A percentile compares a stretch with the other conserved stretches of the same genome.
Evolutionary conservation across 2,329 filamentous ascomycete genomes (phyloP).

Genomic region (Elsinoe fawcettii): DNA sequence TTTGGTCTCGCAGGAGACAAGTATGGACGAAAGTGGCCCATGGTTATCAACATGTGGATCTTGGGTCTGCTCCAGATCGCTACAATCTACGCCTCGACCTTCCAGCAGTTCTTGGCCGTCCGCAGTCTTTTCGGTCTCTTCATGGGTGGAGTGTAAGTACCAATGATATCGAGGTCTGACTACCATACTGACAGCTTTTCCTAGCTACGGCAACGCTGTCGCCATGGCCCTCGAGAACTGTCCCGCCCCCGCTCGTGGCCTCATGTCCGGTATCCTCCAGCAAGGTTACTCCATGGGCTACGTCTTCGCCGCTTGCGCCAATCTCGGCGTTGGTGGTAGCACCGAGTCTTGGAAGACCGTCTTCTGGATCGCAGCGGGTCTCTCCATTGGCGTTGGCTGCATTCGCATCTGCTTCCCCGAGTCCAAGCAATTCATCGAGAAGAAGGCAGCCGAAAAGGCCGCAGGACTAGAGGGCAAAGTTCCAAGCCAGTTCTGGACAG

Average conservation of each 20-base stretch:
- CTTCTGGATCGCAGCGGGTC: constrained; percentile 63
- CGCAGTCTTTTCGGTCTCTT: constrained; percentile 66
- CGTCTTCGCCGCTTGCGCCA: constrained; percentile 67
- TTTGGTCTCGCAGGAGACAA: constrained; percentile 74
- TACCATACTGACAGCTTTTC: background rate
- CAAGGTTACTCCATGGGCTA: constrained; percentile 78
- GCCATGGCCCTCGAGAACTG: constrained; percentile 72
- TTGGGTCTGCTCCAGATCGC: constrained; percentile 64
- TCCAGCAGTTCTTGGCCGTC: constrained; percentile 66
- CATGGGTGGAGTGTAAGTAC: constrained; percentile 60
- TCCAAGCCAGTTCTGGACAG: constrained; percentile 54
- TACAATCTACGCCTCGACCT: constrained; percentile 68
- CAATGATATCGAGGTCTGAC: background rate
- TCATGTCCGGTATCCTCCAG: constrained; percentile 76
- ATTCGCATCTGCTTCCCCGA: constrained; percentile 64
- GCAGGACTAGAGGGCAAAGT: constrained; percentile 44
- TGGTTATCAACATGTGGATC: constrained; percentile 69
- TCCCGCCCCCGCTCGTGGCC: constrained; percentile 59
- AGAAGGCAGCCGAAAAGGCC: constrained; percentile 56
- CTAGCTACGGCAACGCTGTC: constrained; percentile 62
- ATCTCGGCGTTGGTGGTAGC: constrained; percentile 60
- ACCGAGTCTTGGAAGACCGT: constrained; percentile 64
- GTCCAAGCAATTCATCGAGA: constrained; percentile 65
- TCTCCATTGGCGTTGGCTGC: constrained; percentile 62
- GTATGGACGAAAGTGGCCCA: constrained; percentile 76